Evolutionary conservation across 768 basidiomycete species (phyloP).

Genomic region (Boletellus emodensis): DNA sequence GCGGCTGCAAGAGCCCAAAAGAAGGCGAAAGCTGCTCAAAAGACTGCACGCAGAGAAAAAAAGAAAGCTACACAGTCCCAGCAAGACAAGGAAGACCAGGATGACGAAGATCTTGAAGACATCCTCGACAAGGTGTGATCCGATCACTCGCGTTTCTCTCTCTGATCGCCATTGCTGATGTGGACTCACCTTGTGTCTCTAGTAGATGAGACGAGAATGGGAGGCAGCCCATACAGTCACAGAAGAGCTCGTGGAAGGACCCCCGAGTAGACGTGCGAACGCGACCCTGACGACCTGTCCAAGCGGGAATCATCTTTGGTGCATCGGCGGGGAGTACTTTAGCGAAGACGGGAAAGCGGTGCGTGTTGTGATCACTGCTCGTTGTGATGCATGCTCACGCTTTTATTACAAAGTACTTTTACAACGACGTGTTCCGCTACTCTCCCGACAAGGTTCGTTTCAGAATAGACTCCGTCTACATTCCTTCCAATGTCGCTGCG

Average conservation of each 20-base stretch:
- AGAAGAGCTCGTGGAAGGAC: conserved; percentile 79
- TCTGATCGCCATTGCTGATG: not conserved
- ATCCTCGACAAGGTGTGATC: conserved; percentile 70
- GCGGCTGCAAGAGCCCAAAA: conserved; percentile 55
- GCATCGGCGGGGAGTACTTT: conserved; percentile 84
- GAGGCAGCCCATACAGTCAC: conserved; percentile 78
- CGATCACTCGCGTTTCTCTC: not conserved
- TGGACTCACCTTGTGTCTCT: conserved; percentile 6
- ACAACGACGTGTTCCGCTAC: conserved; percentile 85
- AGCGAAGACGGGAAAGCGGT: conserved; percentile 82
- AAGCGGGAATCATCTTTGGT: conserved; percentile 77
- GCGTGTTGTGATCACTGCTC: conserved; percentile 10
- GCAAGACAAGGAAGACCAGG: conserved; percentile 52
- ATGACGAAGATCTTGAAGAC: conserved; percentile 76
- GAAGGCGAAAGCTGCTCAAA: conserved; percentile 63
- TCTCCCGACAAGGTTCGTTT: conserved; percentile 66
- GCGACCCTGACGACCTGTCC: conserved; percentile 81
- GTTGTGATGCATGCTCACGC: not conserved
- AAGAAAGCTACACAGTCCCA: conserved; percentile 48
- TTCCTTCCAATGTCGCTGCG: not conserved
- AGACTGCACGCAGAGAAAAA: conserved; percentile 64
- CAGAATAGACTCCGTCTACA: not conserved
- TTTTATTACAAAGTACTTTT: conserved; percentile 61
- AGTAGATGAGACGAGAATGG: conserved; percentile 82
- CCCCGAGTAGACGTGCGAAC: conserved; percentile 79